Base-by-base conservation (phyloP, 2,329 filamentous ascomycete species). In the Zymoseptoria crescenta region DNA sequence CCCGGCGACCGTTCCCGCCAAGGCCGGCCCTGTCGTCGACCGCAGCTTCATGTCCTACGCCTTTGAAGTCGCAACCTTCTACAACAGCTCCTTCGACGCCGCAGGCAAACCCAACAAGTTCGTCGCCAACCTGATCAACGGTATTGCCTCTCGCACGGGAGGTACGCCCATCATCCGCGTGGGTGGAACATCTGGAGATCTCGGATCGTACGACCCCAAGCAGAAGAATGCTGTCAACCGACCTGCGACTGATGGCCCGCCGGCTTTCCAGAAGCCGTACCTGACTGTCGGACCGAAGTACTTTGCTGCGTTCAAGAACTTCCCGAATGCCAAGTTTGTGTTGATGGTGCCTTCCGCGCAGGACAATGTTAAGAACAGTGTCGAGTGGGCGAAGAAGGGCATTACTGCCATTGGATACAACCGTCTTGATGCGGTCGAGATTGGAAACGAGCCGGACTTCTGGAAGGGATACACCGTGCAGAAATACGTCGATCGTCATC, bases 371-470 rank as follows among this genome's bases (percentile, higher is more conserved):
- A 5, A 28, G 8, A 61, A 59, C 51, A 50, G 53, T 2, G 29
- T 61, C 19, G 57, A 52, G 5, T 61, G 54, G 56, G 55, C 59
- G 2, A 24, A 49, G 21, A n/a, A 50, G 9, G 59, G 41, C 3
- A 41, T 61, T 7, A 45, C 29, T n/a, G 30, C 52, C 8, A 59
- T 61, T n/a, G 59, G 56, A 10, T 20, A 55, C 29, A 41, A 54
- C 24, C 49, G 54, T 19, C 56, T 61, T 5, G 56, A 61, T 29
- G 59, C 57, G n/a, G 27, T 61, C 8, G 49, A 61, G 41, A 56
- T 59, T 16, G 59, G 59, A 16, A 61, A 61, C 35, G 59, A 61
- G 35, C 59, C 59, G 4, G 56, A 61, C 29, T 59, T 52, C 29
- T 60, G 55, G 21, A 24, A 35, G 2, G 29, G 48, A 2, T 55